These are phyloP conservation scores for Alisma plantagoaquatica DNA, from an alignment of 106 monocot species.

Conservation along the genomic window DNA sequence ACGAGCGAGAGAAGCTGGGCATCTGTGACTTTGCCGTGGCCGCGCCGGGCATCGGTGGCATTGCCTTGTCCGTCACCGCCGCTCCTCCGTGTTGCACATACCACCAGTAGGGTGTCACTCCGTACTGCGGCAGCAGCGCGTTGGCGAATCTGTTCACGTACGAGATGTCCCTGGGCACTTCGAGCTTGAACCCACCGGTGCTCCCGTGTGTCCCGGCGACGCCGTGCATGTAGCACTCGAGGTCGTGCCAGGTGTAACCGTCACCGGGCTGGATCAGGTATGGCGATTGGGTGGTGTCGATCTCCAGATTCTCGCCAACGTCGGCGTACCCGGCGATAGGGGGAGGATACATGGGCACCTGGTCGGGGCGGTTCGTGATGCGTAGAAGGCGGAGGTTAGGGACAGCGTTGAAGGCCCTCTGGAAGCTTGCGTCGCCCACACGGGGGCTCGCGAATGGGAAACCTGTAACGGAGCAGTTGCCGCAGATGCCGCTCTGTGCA, in stretches of 20 bases:
- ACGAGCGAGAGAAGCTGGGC: too few species aligned
- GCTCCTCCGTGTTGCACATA: too few species aligned
- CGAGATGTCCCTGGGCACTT: too few species aligned
- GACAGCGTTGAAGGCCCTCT: slow-evolving; percentile 27
- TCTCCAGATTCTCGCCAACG: slow-evolving; percentile 51
- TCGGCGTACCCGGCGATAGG: slow-evolving; percentile 37
- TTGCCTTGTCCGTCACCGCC: too few species aligned
- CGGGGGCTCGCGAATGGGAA: slow-evolving; percentile 56
- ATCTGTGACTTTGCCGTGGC: too few species aligned
- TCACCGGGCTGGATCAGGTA: slow-evolving; percentile 42
- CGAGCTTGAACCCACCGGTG: too few species aligned
- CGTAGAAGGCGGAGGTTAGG: slow-evolving; percentile 42
- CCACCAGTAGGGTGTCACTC: too few species aligned
- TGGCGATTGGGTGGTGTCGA: slow-evolving; percentile 41
- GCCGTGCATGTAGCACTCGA: slow-evolving; percentile 62
- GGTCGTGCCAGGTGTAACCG: slow-evolving; percentile 51
- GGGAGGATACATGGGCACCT: slow-evolving; percentile 52
- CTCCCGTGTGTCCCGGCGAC: too few species aligned
- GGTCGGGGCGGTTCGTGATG: slow-evolving; percentile 56
- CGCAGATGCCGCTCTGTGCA: slow-evolving; percentile 24
- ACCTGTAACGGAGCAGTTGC: slow-evolving; percentile 15
- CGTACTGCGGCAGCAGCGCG: too few species aligned
- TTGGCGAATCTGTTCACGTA: too few species aligned
- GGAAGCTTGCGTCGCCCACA: slow-evolving; percentile 50
- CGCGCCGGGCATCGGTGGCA: too few species aligned